Conservation (phyloP, 2,329 filamentous ascomycete species). For the Chaetomium olivaceum region DNA sequence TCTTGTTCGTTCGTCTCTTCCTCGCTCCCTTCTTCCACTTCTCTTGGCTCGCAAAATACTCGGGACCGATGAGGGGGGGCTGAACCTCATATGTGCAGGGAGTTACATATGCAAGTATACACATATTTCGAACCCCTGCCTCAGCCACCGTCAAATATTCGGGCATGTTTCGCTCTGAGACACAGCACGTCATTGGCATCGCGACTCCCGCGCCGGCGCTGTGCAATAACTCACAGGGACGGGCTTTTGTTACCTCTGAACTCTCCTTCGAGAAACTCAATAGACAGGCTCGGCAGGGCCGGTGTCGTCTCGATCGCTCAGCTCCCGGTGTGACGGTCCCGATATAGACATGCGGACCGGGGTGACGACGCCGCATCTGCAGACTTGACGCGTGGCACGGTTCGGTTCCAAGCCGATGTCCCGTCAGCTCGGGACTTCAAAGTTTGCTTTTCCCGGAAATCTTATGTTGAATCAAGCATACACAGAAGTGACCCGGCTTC, state of each 20-base stretch:
- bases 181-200: not conserved
- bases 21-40: not conserved
- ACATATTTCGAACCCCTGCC: not conserved
- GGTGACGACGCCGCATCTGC: constrained; percentile 5
- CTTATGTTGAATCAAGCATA: too few species aligned
- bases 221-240: not conserved
- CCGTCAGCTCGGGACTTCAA: constrained; percentile 5
- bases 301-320: not conserved
- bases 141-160: not conserved
- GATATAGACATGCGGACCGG: constrained; percentile 17
- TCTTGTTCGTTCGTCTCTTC: not conserved
- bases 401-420: constrained; percentile 1
- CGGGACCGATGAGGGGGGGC: not conserved
- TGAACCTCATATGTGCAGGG: not conserved
- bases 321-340: not conserved
- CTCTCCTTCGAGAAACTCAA: not conserved
- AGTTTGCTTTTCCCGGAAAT: not conserved
- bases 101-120: not conserved
- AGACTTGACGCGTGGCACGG: constrained; percentile 18
- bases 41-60: not conserved
- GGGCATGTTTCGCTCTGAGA: not conserved
- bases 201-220: not conserved
- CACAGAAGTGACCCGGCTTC: not conserved
- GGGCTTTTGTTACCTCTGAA: not conserved
- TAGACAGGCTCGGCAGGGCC: not conserved